Evolutionary conservation across 345 rosid genomes (phyloP).

Genomic region (Lumnitzera littorea): DNA sequence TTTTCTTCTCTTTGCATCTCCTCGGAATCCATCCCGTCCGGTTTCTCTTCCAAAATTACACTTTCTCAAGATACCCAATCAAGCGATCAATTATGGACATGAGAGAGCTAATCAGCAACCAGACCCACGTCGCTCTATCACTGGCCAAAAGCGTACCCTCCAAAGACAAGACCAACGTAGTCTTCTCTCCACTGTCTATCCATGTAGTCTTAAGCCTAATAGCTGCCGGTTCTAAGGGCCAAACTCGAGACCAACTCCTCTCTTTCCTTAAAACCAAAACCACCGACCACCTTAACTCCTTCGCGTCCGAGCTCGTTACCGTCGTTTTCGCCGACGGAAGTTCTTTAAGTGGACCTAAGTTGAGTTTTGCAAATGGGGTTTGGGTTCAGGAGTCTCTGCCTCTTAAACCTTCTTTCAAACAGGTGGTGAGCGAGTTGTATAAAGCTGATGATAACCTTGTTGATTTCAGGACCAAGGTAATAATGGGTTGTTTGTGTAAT

Average conservation of each 20-base stretch:
- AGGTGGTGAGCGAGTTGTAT: constrained; percentile 42
- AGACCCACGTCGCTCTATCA: constrained; percentile 45
- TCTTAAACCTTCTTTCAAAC: constrained; percentile 49
- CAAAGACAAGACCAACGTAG: constrained; percentile 39
- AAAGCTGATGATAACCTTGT: constrained; percentile 54
- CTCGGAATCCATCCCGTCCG: too few relatives aligned
- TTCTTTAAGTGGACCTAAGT: constrained; percentile 51
- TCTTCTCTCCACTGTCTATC: constrained; percentile 76
- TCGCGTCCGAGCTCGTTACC: constrained; percentile 51
- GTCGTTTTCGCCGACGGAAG: constrained; percentile 67
- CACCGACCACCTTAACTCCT: constrained; percentile 40
- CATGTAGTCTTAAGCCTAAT: constrained; percentile 61
- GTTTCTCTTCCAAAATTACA: too few relatives aligned
- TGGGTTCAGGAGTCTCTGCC: constrained; percentile 66
- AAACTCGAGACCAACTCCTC: constrained; percentile 66
- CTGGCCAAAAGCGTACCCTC: constrained; percentile 40
- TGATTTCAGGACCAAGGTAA: constrained; percentile 72
- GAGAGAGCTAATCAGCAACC: constrained; percentile 40
- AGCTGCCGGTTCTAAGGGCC: constrained; percentile 58
- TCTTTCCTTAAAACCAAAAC: constrained; percentile 62
- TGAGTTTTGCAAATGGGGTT: constrained; percentile 53
- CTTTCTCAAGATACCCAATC: not conserved
- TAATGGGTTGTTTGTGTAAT: too few relatives aligned
- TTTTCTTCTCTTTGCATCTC: too few relatives aligned
- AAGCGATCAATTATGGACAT: constrained; percentile 41